Base-by-base conservation (phyloP, 176 grass and related monocot species). In the Microstegium vimineum region DNA sequence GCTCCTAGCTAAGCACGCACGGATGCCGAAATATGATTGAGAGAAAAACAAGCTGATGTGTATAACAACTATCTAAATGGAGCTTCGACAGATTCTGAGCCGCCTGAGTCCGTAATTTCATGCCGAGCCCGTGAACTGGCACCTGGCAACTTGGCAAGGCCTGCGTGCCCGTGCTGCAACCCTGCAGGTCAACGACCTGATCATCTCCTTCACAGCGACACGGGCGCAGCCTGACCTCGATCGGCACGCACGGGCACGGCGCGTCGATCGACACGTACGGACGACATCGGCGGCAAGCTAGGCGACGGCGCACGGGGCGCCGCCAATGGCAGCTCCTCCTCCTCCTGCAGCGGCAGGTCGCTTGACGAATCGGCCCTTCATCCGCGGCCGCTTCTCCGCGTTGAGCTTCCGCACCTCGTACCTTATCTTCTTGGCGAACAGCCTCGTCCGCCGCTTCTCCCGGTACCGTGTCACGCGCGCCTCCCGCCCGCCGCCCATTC, bases 341-440 rank as follows among this genome's bases (percentile, higher is more conserved):
- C 35, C 82, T 31, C 46, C 81, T 30, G 74, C 30, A 0, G 67
- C 30, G 0, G 35, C 56, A 38, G 87, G 23, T 38, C 93, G 88
- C 87, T 99, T 99, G 45, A 95, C 93, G 80, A 99, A 99, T 10
- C 96, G 91, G 43, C 96, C 96, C 79, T 99, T 99, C 89, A 99
- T 99, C 68, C 96, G 81, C 4, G 96, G 93, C 51, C 96, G 87
- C 84, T 99, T 99, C 93, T 99, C 93, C 2, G 96, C 96, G 76
- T 99, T 99, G 33, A 99, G 92, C 81, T 95, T 99, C 32, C 96
- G 85, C 87, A 99, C 96, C 87, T 99, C 93, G 83, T 99, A 99
- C 70, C 96, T 87, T 46, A 99, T 99, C 89, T 99, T 99, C 91
- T 99, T 99, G 4, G 96, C 86, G 83, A 95, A 99, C 80, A 99